Evolutionary conservation across 2,329 filamentous ascomycete species (phyloP), one percentile per base, ranked within the genome.

Genomic region (Calonectria pseudoreteaudii): DNA sequence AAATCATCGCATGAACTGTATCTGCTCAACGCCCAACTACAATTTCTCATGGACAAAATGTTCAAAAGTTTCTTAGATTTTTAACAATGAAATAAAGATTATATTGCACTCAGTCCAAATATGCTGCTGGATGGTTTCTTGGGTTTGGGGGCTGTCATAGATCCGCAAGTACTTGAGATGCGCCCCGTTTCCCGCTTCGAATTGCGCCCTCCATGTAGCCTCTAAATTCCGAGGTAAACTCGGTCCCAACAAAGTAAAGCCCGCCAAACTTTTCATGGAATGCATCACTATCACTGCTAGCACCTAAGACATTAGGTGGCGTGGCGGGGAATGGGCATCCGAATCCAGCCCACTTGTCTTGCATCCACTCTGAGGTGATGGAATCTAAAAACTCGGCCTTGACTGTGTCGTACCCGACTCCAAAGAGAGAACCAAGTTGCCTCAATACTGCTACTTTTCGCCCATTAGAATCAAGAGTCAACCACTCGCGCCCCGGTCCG

Each of bases 151-250:
- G 2, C 18, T 11, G 4, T 58, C 30, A 74, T 11, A 26, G 50
- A 31, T 68, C 72, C 2, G 49, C 26, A 23, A 74, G 30, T 2
- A 60, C 65, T 56, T 74, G 64, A 6, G 64, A 30, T 8, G 72
- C 68, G 10, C 72, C 72, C n/a, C 65, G 47, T 26, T 76, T 72
- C 8, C 74, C 74, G 10, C 73, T 76, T 16, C 69, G 62, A 18
- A 76, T 36, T 14, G 74, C 74, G 8, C 74, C 74, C 23, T 76
- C 74, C 74, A 75, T 76, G 13, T 76, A 76, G 4, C 74, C 74
- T 14, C 73, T 50, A 58, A 73, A 76, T 30, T 70, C 67, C 14
- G 69, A 47, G 3, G 73, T 66, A 18, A 74, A 62, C 58, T 76
- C 73, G 6, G 74, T 76, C 6, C 74, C 74, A 1, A 74, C 74